These are phyloP conservation scores for Hymenotorrendiella dingleyae DNA, from an alignment of 2,329 filamentous ascomycete species.

Conservation along the genomic window DNA sequence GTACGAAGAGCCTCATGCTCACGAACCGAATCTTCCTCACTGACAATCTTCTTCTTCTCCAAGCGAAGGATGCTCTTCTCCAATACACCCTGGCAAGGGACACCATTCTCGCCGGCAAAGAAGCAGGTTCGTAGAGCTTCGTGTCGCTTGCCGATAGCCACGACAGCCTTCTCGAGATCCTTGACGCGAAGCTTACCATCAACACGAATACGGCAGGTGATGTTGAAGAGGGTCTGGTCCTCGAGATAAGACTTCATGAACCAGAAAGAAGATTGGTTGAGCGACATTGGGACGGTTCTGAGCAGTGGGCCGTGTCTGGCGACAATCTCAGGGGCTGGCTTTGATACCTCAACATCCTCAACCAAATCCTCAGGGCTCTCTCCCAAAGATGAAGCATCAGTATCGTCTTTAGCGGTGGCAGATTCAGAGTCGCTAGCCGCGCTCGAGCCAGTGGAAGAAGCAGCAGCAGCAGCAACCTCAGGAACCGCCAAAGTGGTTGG, in stretches of 20 bases:
- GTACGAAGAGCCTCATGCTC: background rate
- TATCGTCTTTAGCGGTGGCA: background rate
- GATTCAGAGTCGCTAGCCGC: constrained; percentile 1
- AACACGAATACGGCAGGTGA: background rate
- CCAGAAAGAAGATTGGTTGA: constrained; percentile 5
- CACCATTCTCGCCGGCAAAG: too few species aligned
- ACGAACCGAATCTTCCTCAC: background rate
- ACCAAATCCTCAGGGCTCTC: too few species aligned
- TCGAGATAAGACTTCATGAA: constrained; percentile 1
- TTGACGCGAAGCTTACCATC: background rate
- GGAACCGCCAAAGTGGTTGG: background rate
- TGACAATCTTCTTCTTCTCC: background rate
- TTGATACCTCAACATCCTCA: too few species aligned
- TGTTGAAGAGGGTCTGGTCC: constrained; percentile 3
- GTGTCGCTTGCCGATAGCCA: constrained; percentile 1
- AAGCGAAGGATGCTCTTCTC: background rate
- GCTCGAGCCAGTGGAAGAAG: too few species aligned
- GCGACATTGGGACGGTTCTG: constrained; percentile 2
- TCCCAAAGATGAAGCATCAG: background rate
- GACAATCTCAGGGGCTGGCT: too few species aligned
- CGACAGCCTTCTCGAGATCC: constrained; percentile 4
- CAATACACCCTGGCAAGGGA: constrained; percentile 4
- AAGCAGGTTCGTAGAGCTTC: constrained; percentile 5
- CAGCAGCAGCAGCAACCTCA: background rate
- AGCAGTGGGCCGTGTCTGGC: too few species aligned